Evolutionary conservation across 805 yeast genomes (phyloP), one percentile per base, ranked within the genome.

Genomic region (Grigorovia jiainica): DNA sequence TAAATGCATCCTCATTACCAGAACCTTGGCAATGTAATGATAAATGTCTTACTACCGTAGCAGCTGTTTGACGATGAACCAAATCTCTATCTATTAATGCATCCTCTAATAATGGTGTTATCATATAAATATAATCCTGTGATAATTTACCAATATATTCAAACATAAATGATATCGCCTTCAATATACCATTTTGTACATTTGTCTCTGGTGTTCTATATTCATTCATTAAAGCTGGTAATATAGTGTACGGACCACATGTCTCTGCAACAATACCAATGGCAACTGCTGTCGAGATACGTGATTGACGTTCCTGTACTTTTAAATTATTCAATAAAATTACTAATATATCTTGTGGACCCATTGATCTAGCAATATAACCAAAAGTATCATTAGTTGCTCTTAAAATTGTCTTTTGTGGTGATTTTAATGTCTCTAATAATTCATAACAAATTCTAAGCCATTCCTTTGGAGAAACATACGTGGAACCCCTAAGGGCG

Each of bases 271-370:
- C 95, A 51, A 92, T 87, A 30, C 95, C 98, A 49, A 92, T 85
- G 0, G 99, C 99, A 33, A 92, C 97, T 5, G 98, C 96, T 0
- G 97, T 87, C 60, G 96, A 90, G 7, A 92, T 95, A 56, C 99
- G 80, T 34, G 86, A 70, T 64, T 92, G 99, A 56, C 99, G 83
- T 57, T 92, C 97, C 58, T 90, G 97, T 7, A 89, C 95, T 45
- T 85, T 73, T 49, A 92, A 67, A 52, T 90, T 90, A 52, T 84
- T 86, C 43, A 92, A 64, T 30, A 92, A 66, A 43, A 95, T 82
- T 1, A 81, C 89, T 17, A 92, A 62, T 4, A 92, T 95, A 59
- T 92, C 97, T 47, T 86, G 92, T 0, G 99, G 99, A 0, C 99
- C 99, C 38, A 92, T 81, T 0, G 95, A 95, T 47, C 75, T 76